Evolutionary conservation across 768 basidiomycete genomes (phyloP).

Genomic region (Termitomyces sp.): DNA sequence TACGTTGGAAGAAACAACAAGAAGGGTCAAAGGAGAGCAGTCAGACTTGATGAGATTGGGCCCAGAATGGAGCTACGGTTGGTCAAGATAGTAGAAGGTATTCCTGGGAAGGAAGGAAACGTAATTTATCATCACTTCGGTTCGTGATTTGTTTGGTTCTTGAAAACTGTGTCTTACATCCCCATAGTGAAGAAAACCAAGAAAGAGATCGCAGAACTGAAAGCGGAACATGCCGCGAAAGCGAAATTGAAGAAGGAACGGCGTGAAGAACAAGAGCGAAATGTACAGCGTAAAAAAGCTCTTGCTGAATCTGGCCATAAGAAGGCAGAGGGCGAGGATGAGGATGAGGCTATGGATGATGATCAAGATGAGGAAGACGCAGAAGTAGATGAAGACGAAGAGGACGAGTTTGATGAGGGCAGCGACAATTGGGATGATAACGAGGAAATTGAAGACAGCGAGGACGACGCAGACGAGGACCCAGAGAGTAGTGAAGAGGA

Average conservation of each 20-base stretch:
- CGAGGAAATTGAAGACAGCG: constrained; percentile 48
- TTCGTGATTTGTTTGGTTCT: constrained; percentile 35
- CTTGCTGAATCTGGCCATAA: constrained; percentile 8
- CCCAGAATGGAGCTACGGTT: constrained; percentile 92
- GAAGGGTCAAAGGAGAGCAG: constrained; percentile 87
- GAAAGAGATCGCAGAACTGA: constrained; percentile 63
- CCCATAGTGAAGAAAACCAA: constrained; percentile 86
- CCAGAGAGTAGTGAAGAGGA: constrained; percentile 47
- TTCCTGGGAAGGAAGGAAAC: constrained; percentile 89
- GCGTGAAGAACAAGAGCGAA: constrained; percentile 87
- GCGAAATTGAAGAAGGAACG: constrained; percentile 73
- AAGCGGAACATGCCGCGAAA: constrained; percentile 74
- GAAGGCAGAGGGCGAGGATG: constrained; percentile 28
- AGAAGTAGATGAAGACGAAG: constrained; percentile 39
- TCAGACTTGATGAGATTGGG: constrained; percentile 90
- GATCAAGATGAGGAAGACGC: constrained; percentile 31
- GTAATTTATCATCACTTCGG: constrained; percentile 96
- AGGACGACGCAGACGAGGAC: constrained; percentile 22
- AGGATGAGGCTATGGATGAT: constrained; percentile 28
- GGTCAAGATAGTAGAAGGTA: constrained; percentile 92
- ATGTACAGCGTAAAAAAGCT: constrained; percentile 81
- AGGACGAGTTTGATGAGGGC: constrained; percentile 30
- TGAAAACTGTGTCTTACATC: constrained; percentile 1
- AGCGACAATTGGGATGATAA: constrained; percentile 52
- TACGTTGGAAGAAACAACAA: constrained; percentile 95